These are phyloP conservation scores for Zymoseptoria ardabiliae DNA, from an alignment of 2,329 filamentous ascomycete species.

Conservation along the genomic window DNA sequence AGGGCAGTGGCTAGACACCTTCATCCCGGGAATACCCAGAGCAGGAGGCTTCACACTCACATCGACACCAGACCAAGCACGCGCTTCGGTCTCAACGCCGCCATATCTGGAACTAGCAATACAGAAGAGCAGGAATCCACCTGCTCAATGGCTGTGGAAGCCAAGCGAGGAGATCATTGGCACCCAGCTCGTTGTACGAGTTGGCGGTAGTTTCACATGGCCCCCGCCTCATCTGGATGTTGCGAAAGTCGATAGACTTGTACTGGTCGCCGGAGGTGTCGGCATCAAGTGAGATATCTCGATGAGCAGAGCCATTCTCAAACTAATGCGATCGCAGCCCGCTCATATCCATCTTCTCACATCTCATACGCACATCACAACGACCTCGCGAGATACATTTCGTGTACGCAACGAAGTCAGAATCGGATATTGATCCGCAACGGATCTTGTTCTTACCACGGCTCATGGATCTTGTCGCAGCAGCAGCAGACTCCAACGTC, in stretches of 20 bases:
- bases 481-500: constrained; percentile 16
- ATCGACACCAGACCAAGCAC: constrained; percentile 52
- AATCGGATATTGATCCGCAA: constrained; percentile 22
- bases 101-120: constrained; percentile 71
- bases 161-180: constrained; percentile 49
- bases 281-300: constrained; percentile 61
- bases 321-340: constrained; percentile 44
- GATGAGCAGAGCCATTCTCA: background rate
- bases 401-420: constrained; percentile 54
- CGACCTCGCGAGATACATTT: constrained; percentile 46
- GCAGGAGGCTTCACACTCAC: constrained; percentile 86
- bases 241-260: constrained; percentile 47
- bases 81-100: constrained; percentile 14
- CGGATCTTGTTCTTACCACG: constrained; percentile 43
- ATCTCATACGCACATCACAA: constrained; percentile 35
- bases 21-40: constrained; percentile 59
- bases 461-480: constrained; percentile 29
- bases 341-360: constrained; percentile 64
- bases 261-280: constrained; percentile 75
- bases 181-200: constrained; percentile 55
- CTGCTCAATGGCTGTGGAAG: constrained; percentile 71
- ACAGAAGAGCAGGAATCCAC: constrained; percentile 62
- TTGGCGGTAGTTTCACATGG: constrained; percentile 76
- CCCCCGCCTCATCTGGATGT: constrained; percentile 50
- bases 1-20: constrained; percentile 84